Conservation (phyloP, 208 protist species). For the Crithidia thermophila region DNA sequence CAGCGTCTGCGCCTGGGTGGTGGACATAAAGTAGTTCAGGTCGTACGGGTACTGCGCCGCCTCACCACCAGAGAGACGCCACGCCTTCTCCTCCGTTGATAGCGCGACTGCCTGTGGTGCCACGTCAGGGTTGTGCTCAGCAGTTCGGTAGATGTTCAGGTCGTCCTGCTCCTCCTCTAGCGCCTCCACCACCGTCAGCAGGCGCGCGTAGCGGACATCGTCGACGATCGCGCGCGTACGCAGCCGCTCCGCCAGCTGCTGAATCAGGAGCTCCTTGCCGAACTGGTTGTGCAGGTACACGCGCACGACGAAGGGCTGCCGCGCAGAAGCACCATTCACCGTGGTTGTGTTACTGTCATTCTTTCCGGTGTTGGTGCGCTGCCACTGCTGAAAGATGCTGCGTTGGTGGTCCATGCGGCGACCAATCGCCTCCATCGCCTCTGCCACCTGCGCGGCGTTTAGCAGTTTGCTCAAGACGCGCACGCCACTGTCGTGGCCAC, state of each 20-base stretch:
- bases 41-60: slow-evolving; percentile 36
- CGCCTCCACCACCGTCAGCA: slow-evolving; percentile 41
- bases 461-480: slow-evolving; percentile 68
- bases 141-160: too few relatives aligned
- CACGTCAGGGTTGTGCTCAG: too few relatives aligned
- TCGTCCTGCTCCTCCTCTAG: slow-evolving; percentile 34
- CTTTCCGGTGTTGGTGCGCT: not conserved
- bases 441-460: slow-evolving; percentile 51
- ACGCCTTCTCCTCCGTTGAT: slow-evolving; percentile 21
- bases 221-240: slow-evolving; percentile 61
- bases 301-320: slow-evolving; percentile 56
- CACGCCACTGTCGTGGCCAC: slow-evolving; percentile 18
- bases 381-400: slow-evolving; percentile 23
- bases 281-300: slow-evolving; percentile 88
- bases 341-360: not conserved
- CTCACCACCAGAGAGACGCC: slow-evolving; percentile 35
- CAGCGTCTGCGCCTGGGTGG: slow-evolving; percentile 20
- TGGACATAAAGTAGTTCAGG: slow-evolving; percentile 39
- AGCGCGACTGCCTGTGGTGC: slow-evolving; percentile 3
- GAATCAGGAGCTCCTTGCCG: slow-evolving; percentile 75
- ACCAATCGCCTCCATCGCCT: slow-evolving; percentile 73
- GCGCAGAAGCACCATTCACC: not conserved
- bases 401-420: slow-evolving; percentile 63
- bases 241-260: slow-evolving; percentile 59
- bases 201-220: slow-evolving; percentile 47